Conservation (phyloP, 164 flowering plant species). For the Chimonanthus salicifolius region DNA sequence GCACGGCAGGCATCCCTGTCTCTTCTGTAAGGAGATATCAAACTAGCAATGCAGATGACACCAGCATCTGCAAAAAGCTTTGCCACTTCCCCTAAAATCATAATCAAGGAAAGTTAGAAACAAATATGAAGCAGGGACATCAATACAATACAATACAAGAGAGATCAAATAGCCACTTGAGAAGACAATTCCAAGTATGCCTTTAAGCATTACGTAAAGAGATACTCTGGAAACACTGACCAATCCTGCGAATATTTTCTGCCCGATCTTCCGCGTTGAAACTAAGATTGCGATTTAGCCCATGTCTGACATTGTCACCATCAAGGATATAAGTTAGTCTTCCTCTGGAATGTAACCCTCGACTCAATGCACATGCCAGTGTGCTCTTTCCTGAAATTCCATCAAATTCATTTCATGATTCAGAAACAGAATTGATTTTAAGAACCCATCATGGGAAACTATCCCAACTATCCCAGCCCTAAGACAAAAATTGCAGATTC, state of each 20-base stretch:
- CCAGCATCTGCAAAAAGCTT: conserved; percentile 99
- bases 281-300: conserved; percentile 68
- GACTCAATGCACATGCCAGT: conserved; percentile 75
- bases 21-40: conserved; percentile 87
- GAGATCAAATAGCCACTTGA: background rate
- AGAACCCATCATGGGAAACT: background rate
- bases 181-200: background rate
- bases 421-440: background rate
- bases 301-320: conserved; percentile 95
- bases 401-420: background rate
- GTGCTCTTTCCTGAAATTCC: conserved; percentile 79
- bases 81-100: conserved; percentile 84
- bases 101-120: background rate
- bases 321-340: conserved; percentile 82
- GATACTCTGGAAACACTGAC: conserved; percentile 28
- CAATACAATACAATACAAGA: background rate
- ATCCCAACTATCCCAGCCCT: background rate
- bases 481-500: background rate
- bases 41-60: conserved; percentile 87
- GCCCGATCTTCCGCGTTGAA: conserved; percentile 84
- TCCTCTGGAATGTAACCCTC: conserved; percentile 56
- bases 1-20: conserved; percentile 89
- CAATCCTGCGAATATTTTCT: conserved; percentile 86
- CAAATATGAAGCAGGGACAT: background rate
- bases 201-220: background rate